These are phyloP conservation scores for Chrysanthemum seticuspe DNA, from an alignment of 129 eudicot species.

Conservation along the genomic window DNA sequence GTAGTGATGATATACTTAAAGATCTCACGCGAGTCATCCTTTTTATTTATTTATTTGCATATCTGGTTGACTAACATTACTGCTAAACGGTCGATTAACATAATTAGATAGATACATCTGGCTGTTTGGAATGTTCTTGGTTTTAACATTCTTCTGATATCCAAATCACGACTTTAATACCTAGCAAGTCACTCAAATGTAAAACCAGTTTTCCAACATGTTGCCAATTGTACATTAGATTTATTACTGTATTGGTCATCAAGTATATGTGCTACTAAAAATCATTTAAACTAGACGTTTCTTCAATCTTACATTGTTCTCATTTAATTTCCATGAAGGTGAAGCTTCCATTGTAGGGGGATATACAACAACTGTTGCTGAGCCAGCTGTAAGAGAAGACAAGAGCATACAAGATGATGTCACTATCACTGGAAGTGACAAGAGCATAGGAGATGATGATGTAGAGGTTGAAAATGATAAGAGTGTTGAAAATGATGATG, in stretches of 20 bases:
- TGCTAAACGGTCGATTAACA: neutral
- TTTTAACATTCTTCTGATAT: neutral
- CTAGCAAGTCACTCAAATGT: no score
- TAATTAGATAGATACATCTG: neutral
- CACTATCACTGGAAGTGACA: neutral
- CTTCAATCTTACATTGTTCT: conserved; percentile 11
- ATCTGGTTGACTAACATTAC: conserved; percentile 4
- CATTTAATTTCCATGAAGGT: conserved; percentile 20
- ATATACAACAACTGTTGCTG: conserved; percentile 26
- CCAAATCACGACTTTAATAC: neutral
- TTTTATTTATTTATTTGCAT: neutral
- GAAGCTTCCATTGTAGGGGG: conserved; percentile 21
- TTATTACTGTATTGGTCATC: no score
- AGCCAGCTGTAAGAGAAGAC: conserved; percentile 15
- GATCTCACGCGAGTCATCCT: no score
- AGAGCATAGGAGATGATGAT: neutral
- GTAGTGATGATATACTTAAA: neutral
- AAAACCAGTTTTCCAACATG: no score
- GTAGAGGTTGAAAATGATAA: neutral
- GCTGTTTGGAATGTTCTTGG: conserved; percentile 3
- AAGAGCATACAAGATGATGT: conserved; percentile 13
- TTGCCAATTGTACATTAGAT: no score
- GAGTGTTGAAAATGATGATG: conserved; percentile 35
- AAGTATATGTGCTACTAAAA: conserved; percentile 4
- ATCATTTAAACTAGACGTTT: neutral